Conservation (phyloP, 441 rosid species). For the Eugenia klotzschiana region DNA sequence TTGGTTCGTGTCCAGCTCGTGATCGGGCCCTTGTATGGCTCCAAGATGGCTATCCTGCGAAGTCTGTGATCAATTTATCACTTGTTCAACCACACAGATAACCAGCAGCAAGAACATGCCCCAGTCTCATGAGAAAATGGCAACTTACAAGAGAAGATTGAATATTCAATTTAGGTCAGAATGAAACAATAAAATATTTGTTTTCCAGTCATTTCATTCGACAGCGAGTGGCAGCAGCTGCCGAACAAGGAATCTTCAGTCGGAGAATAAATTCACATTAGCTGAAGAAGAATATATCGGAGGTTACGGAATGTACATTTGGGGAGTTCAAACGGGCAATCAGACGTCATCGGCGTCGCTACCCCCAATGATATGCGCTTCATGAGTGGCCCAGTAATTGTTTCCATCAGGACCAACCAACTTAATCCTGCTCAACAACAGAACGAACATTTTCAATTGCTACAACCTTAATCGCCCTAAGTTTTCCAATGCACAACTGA, state of each 20-base stretch:
- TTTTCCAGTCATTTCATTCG: background rate
- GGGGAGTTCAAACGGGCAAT: constrained; percentile 12
- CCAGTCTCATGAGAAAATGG: background rate
- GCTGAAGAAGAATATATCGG: constrained; percentile 11
- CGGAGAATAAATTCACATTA: constrained; percentile 11
- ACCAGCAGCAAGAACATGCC: background rate
- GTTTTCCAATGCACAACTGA: background rate
- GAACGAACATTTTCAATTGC: constrained; percentile 3
- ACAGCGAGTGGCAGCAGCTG: background rate
- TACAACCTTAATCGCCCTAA: background rate
- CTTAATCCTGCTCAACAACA: constrained; percentile 58
- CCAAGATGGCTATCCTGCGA: background rate
- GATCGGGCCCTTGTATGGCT: background rate
- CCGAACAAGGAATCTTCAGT: background rate
- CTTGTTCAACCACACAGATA: background rate
- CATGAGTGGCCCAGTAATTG: constrained; percentile 58
- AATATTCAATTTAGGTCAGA: background rate
- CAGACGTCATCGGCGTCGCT: constrained; percentile 88
- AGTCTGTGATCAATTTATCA: background rate
- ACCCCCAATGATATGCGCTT: constrained; percentile 44
- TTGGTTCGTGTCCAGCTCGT: background rate
- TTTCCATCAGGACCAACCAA: constrained; percentile 83
- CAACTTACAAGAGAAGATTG: constrained; percentile 2
- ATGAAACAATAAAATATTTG: background rate
- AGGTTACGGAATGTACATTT: constrained; percentile 45